Conservation (phyloP, 257 asterid species). For the Plantago major region DNA sequence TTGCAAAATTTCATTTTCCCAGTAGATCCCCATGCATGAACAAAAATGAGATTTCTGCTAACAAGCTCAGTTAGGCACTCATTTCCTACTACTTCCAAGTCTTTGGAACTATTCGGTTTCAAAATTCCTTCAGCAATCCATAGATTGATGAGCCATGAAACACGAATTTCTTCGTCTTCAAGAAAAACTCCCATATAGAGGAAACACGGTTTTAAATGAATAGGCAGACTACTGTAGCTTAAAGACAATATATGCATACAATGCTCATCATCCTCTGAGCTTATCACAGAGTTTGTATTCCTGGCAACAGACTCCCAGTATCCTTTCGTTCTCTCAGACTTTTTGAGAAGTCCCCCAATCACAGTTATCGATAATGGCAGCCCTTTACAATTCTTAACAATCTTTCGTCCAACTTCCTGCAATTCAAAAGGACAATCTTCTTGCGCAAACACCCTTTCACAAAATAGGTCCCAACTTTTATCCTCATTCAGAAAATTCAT, state of each 20-base stretch:
- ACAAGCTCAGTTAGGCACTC: conserved; percentile 5
- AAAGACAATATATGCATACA: conserved; percentile 1
- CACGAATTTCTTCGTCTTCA: not conserved
- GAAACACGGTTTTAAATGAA: conserved; percentile 5
- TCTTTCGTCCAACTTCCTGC: conserved; percentile 1
- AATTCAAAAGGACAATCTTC: conserved; percentile 2
- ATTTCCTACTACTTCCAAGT: not conserved
- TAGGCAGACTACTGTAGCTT: not conserved
- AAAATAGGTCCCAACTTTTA: not conserved
- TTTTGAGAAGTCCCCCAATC: conserved; percentile 3
- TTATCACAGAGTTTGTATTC: not conserved
- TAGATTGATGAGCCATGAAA: not conserved
- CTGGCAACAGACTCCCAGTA: not conserved
- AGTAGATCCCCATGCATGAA: not conserved
- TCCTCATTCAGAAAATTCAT: not conserved
- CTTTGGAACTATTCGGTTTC: not conserved
- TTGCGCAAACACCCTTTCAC: not conserved
- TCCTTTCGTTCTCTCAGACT: not conserved
- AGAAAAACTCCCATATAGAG: conserved; percentile 5
- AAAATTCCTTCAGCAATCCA: conserved; percentile 10
- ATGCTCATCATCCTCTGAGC: not conserved
- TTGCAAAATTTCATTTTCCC: conserved; percentile 1
- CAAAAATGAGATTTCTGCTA: conserved; percentile 2
- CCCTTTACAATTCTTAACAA: not conserved
- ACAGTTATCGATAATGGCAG: not conserved